These are phyloP conservation scores for Geranium rotundifolium DNA, from an alignment of 345 rosid genomes.

Conservation along the genomic window DNA sequence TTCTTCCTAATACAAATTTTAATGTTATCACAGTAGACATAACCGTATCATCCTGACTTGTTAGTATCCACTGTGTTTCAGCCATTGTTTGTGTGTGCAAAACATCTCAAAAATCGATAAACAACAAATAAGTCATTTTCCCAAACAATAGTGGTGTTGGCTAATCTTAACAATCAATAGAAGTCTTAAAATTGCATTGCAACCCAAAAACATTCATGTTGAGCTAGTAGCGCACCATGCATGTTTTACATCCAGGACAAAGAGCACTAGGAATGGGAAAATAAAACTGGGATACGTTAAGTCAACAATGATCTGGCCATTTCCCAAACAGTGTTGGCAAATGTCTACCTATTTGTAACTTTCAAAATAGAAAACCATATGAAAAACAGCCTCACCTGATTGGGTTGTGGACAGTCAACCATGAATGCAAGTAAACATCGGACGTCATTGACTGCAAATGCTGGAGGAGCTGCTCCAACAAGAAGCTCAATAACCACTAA, in stretches of 20 bases:
- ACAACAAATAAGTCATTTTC: no score
- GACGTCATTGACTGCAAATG: slow-evolving; percentile 67
- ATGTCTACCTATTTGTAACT: background rate
- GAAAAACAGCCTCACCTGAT: slow-evolving; percentile 45
- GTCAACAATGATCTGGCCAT: background rate
- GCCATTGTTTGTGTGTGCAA: no score
- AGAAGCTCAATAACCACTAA: slow-evolving; percentile 94
- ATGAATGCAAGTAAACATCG: slow-evolving; percentile 82
- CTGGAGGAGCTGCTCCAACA: slow-evolving; percentile 75
- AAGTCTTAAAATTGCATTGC: background rate
- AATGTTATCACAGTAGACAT: no score
- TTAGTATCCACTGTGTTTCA: no score
- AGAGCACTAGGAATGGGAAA: background rate
- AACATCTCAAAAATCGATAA: no score
- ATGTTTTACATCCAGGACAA: background rate
- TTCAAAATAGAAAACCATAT: background rate
- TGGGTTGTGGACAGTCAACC: slow-evolving; percentile 94
- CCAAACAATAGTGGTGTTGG: no score
- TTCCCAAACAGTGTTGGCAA: background rate
- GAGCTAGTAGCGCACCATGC: background rate
- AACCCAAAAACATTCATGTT: background rate
- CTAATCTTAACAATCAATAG: background rate
- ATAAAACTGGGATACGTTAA: background rate
- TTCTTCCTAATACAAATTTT: no score
- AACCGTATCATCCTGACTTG: no score